phyloP scores from a whole-genome alignment of 805 yeast genomes.

The Candida wancherniae region DNA sequence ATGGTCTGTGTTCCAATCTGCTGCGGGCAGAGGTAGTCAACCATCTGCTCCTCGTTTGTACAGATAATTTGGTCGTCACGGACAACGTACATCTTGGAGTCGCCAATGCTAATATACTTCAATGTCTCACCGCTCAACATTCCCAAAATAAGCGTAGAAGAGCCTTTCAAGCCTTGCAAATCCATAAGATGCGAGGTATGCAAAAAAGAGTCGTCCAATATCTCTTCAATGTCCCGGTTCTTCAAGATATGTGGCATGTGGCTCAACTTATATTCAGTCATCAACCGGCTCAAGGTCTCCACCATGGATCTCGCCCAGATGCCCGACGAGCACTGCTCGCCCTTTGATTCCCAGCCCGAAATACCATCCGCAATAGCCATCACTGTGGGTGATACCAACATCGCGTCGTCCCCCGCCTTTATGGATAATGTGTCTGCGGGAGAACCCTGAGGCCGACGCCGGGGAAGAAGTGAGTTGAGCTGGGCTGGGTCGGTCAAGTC shows the following conservation, averaged over 20 bases:
- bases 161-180: constrained; percentile 42
- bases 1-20: constrained; percentile 52
- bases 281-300: constrained; percentile 44
- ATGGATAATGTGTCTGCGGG: constrained; percentile 49
- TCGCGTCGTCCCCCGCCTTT: constrained; percentile 55
- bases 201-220: constrained; percentile 43
- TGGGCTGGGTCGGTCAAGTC: constrained; percentile 48
- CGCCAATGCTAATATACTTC: constrained; percentile 50
- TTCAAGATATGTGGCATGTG: constrained; percentile 36
- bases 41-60: constrained; percentile 45
- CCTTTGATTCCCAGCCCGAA: constrained; percentile 49
- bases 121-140: constrained; percentile 46
- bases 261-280: constrained; percentile 40
- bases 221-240: constrained; percentile 37
- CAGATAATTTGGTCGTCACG: constrained; percentile 41
- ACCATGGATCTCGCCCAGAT: constrained; percentile 50
- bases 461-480: constrained; percentile 42
- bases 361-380: constrained; percentile 56
- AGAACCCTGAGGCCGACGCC: constrained; percentile 48
- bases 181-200: constrained; percentile 51
- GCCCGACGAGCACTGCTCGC: constrained; percentile 41
- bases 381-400: constrained; percentile 49
- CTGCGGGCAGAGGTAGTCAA: constrained; percentile 44
- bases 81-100: constrained; percentile 44
- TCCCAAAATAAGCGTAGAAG: constrained; percentile 45